A percentile compares a stretch with the other conserved stretches of the same genome.
phyloP scores from a whole-genome alignment of 2,329 filamentous ascomycete genomes.

The Calonectria naviculata region DNA sequence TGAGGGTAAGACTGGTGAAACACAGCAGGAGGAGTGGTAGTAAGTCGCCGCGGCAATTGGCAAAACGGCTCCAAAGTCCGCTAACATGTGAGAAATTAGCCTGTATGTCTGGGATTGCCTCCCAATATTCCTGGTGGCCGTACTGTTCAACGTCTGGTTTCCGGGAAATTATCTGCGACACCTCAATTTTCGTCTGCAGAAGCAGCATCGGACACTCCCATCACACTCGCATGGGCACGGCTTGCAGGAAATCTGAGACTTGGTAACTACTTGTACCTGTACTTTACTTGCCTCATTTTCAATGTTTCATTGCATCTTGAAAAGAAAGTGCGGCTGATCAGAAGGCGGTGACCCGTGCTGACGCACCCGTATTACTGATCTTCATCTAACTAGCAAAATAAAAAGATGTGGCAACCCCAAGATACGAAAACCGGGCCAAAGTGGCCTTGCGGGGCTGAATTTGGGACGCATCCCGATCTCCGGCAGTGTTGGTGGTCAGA shows the following conservation, averaged over 20 bases:
- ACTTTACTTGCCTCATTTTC: too few species aligned
- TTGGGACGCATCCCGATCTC: too few species aligned
- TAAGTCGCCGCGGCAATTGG: background rate
- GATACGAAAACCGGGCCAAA: too few species aligned
- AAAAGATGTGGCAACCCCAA: too few species aligned
- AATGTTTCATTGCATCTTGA: too few species aligned
- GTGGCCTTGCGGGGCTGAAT: too few species aligned
- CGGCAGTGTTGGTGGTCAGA: too few species aligned
- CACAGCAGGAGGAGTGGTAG: slow-evolving; percentile 36
- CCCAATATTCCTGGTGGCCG: slow-evolving; percentile 27
- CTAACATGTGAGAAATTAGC: slow-evolving; percentile 7
- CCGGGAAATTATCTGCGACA: slow-evolving; percentile 29
- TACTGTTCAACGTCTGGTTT: slow-evolving; percentile 34
- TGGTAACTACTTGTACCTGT: too few species aligned
- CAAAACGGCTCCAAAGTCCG: accelerated
- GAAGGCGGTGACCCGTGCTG: too few species aligned
- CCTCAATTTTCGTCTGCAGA: slow-evolving; percentile 26
- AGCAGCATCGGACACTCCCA: slow-evolving; percentile 4
- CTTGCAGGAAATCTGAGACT: background rate
- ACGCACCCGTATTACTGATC: too few species aligned
- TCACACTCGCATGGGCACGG: background rate
- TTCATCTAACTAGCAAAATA: too few species aligned
- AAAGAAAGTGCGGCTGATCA: too few species aligned
- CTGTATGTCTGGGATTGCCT: slow-evolving; percentile 32
- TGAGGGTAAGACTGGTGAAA: slow-evolving; percentile 25